phyloP scores from a whole-genome alignment of 371 early-diverging fungal species.

The Chytridium lagenaria region DNA sequence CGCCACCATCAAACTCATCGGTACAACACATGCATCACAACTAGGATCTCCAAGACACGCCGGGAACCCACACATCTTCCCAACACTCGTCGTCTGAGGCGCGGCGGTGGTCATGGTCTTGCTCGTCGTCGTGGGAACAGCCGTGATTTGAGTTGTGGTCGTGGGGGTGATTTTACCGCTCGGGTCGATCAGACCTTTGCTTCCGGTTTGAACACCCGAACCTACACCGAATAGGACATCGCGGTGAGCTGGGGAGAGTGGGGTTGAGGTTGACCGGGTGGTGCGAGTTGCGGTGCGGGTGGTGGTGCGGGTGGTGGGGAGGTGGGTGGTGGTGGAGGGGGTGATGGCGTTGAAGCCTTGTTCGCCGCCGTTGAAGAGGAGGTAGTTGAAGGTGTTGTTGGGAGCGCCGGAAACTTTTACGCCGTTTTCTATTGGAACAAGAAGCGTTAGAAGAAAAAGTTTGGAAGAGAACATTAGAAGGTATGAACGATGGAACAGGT shows the following conservation, averaged over 20 bases:
- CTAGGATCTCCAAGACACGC: not conserved
- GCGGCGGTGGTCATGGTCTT: not conserved
- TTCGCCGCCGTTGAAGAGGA: conserved; percentile 8
- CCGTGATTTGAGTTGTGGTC: not conserved
- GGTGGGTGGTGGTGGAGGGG: not conserved
- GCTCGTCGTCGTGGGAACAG: not conserved
- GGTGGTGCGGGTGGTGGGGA: not conserved
- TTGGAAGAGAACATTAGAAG: too few relatives aligned
- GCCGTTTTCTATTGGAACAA: too few relatives aligned
- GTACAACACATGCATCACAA: not conserved
- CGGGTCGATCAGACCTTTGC: not conserved
- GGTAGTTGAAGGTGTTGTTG: not conserved
- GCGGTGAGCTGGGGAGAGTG: not conserved
- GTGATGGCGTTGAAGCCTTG: not conserved
- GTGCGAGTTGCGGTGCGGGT: not conserved
- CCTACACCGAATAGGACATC: not conserved
- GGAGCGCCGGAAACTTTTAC: not conserved
- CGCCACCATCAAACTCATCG: not conserved
- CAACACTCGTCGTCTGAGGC: not conserved
- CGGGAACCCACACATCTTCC: not conserved
- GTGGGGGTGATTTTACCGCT: not conserved
- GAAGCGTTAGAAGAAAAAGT: too few relatives aligned
- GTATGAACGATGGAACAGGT: too few relatives aligned
- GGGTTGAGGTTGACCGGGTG: not conserved
- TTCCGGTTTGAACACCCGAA: not conserved